phyloP scores from a whole-genome alignment of 495 filamentous ascomycete genomes.

The Terfezia boudieri region DNA sequence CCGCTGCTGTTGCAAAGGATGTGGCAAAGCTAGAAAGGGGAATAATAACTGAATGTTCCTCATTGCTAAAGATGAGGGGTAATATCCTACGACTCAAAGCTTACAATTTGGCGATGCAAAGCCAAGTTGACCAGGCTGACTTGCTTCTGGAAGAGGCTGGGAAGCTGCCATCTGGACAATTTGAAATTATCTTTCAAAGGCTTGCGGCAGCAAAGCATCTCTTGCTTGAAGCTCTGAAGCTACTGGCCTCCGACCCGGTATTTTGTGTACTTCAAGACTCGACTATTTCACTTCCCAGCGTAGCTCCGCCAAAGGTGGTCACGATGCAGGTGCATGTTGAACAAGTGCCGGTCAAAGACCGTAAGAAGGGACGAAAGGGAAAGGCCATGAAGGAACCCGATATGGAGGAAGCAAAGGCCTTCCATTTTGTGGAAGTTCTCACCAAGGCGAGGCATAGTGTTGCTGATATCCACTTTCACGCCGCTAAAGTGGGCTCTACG shows the following conservation, averaged over 20 bases:
- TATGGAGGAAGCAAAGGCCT: constrained; percentile 8
- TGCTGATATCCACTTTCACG: constrained; percentile 31
- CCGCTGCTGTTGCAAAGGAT: constrained; percentile 12
- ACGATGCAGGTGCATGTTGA: not conserved
- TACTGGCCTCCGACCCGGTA: constrained; percentile 56
- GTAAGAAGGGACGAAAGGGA: constrained; percentile 2
- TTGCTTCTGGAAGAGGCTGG: constrained; percentile 28
- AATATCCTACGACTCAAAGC: constrained; percentile 45
- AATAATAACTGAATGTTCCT: constrained; percentile 28
- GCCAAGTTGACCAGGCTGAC: constrained; percentile 31
- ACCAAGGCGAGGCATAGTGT: constrained; percentile 37
- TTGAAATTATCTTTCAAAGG: constrained; percentile 26
- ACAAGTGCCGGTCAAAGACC: constrained; percentile 5
- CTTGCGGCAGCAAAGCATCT: constrained; percentile 36
- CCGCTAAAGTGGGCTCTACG: constrained; percentile 29
- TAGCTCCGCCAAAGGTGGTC: constrained; percentile 6
- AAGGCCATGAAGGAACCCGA: constrained; percentile 3
- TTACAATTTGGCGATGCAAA: constrained; percentile 29
- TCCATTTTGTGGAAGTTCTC: constrained; percentile 35
- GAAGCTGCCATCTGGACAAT: constrained; percentile 22
- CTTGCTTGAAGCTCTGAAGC: constrained; percentile 36
- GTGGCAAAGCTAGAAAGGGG: constrained; percentile 5
- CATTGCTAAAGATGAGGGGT: constrained; percentile 34
- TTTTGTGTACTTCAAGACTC: constrained; percentile 83
- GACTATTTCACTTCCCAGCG: constrained; percentile 23